These are phyloP conservation scores for Arabidopsis arenosa DNA, from an alignment of 345 rosid species.

Conservation along the genomic window DNA sequence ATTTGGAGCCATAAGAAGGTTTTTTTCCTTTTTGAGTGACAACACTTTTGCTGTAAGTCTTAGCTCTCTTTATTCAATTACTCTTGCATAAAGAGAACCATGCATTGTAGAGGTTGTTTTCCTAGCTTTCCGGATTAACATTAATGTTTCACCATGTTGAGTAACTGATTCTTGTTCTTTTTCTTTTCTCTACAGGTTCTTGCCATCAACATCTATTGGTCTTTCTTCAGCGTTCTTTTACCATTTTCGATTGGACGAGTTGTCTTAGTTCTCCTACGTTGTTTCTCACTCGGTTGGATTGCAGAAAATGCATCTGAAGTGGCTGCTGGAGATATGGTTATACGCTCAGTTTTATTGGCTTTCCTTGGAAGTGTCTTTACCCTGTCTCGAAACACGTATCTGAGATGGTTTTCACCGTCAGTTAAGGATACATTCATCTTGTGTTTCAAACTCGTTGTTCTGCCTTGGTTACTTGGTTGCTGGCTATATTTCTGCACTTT, in stretches of 20 bases:
- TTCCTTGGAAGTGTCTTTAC: constrained; percentile 3
- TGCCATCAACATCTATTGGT: constrained; percentile 26
- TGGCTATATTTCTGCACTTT: constrained; percentile 33
- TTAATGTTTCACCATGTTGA: constrained; percentile 15
- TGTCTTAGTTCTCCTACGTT: background rate
- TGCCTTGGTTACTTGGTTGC: constrained; percentile 31
- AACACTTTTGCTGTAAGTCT: constrained; percentile 24
- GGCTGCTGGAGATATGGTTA: constrained; percentile 19
- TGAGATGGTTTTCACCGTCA: background rate
- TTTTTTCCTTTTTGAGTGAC: constrained; percentile 27
- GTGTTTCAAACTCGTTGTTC: constrained; percentile 22
- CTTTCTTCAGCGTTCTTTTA: background rate
- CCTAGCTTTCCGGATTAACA: background rate
- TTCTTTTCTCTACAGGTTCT: constrained; percentile 27
- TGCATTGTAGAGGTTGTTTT: background rate
- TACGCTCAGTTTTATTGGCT: background rate
- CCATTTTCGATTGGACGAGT: constrained; percentile 32
- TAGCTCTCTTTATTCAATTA: background rate
- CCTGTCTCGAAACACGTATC: background rate
- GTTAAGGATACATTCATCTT: constrained; percentile 16
- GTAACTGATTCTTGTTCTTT: background rate
- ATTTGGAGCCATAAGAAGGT: constrained; percentile 29
- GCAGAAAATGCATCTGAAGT: background rate
- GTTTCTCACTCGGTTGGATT: constrained; percentile 10
- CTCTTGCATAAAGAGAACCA: background rate